Conservation (phyloP, 306 rosid genomes). For the Albizia julibrissin region DNA sequence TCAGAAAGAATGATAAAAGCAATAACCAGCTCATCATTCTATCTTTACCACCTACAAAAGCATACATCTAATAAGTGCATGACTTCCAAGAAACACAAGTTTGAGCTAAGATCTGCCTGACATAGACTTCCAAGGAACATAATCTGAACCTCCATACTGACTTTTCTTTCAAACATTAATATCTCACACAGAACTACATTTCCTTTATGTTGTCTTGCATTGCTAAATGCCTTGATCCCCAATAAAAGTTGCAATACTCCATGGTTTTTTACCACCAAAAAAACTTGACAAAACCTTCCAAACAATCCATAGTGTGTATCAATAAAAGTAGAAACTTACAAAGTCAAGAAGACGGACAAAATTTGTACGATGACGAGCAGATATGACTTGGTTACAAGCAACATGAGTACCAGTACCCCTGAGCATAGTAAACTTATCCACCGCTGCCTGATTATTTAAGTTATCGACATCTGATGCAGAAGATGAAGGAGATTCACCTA, state of each 20-base stretch:
- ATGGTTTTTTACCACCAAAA: slow-evolving; percentile 18
- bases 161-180: background rate
- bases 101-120: slow-evolving; percentile 5
- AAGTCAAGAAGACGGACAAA: slow-evolving; percentile 69
- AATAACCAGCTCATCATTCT: slow-evolving; percentile 10
- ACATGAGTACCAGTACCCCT: slow-evolving; percentile 48
- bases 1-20: background rate
- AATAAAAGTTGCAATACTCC: background rate
- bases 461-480: slow-evolving; percentile 83
- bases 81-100: slow-evolving; percentile 21
- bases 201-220: background rate
- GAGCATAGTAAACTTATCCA: slow-evolving; percentile 51
- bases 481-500: slow-evolving; percentile 83
- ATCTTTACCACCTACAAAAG: background rate
- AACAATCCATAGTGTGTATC: slow-evolving; percentile 3
- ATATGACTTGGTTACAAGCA: slow-evolving; percentile 54
- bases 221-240: slow-evolving; percentile 1
- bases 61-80: slow-evolving; percentile 9
- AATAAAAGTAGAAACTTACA: slow-evolving; percentile 49
- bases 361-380: slow-evolving; percentile 51
- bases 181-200: slow-evolving; percentile 4
- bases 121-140: background rate
- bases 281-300: slow-evolving; percentile 25
- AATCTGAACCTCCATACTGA: slow-evolving; percentile 4
- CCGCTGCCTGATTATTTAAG: slow-evolving; percentile 57